These are phyloP conservation scores for Leccinellum albellum DNA, from an alignment of 768 basidiomycete species.

Conservation along the genomic window DNA sequence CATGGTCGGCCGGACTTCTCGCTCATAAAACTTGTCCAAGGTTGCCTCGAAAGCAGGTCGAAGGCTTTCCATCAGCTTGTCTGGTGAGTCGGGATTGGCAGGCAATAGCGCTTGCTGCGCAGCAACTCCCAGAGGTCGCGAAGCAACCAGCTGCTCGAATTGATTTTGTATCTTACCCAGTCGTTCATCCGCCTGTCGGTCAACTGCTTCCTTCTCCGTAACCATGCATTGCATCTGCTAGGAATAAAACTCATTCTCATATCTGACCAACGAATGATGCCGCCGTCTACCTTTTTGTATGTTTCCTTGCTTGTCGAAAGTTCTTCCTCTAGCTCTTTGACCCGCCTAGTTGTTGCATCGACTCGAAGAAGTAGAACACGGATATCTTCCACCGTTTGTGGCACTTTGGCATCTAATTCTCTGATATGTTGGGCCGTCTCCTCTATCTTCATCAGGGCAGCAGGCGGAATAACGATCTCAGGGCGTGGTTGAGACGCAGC, in stretches of 20 bases:
- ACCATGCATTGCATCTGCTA: conserved; percentile 19
- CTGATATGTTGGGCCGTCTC: conserved; percentile 9
- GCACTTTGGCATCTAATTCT: conserved; percentile 23
- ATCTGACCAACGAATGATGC: not conserved
- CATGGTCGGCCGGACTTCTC: conserved; percentile 20
- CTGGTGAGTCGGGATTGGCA: not conserved
- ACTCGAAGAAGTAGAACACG: conserved; percentile 23
- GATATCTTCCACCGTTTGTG: conserved; percentile 24
- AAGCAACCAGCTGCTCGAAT: conserved; percentile 14
- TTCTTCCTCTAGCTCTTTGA: conserved; percentile 23
- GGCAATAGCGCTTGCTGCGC: not conserved
- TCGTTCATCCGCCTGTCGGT: conserved; percentile 11
- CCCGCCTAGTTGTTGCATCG: conserved; percentile 17
- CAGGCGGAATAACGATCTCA: conserved; percentile 20
- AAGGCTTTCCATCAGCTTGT: conserved; percentile 19
- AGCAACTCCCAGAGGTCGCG: conserved; percentile 1
- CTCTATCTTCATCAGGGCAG: conserved; percentile 17
- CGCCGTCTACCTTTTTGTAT: conserved; percentile 16
- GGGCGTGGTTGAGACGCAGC: conserved; percentile 11
- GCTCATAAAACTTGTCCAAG: conserved; percentile 23
- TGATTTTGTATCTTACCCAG: conserved; percentile 15
- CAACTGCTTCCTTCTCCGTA: conserved; percentile 9
- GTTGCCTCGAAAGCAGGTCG: conserved; percentile 16
- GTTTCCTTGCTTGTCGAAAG: conserved; percentile 12
- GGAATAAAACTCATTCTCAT: conserved; percentile 1